Conservation (phyloP, 371 early-diverging fungal genomes). For the Syncephalastrum monosporum region DNA sequence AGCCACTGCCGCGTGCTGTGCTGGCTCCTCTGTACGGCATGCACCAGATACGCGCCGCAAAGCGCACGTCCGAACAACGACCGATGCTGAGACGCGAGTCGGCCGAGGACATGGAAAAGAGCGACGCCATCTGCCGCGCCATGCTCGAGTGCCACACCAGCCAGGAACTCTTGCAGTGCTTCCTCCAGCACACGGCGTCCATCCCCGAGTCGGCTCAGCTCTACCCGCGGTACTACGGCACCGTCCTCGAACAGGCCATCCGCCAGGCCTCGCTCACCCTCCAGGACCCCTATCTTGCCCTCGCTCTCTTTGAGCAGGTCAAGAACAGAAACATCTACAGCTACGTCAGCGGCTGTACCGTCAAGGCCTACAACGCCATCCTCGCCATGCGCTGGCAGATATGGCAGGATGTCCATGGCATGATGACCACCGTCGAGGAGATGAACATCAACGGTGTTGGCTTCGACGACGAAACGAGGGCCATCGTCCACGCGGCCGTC, state of each 20-base stretch:
- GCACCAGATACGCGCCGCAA: background rate
- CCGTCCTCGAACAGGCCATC: constrained; percentile 28
- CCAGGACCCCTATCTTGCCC: constrained; percentile 43
- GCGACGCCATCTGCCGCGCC: constrained; percentile 2
- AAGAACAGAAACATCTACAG: constrained; percentile 35
- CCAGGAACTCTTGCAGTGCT: constrained; percentile 9
- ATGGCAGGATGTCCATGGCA: constrained; percentile 40
- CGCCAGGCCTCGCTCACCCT: constrained; percentile 26
- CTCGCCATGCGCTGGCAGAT: constrained; percentile 32
- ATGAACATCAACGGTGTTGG: constrained; percentile 41
- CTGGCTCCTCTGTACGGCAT: constrained; percentile 12
- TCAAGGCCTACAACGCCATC: constrained; percentile 35
- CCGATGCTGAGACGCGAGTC: background rate
- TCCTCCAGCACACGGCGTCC: constrained; percentile 7
- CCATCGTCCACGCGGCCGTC: constrained; percentile 22
- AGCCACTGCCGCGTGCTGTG: constrained; percentile 24
- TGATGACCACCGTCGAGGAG: constrained; percentile 39
- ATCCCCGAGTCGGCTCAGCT: background rate
- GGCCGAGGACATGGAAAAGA: constrained; percentile 12
- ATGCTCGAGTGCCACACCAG: constrained; percentile 14
- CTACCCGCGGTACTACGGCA: constrained; percentile 34
- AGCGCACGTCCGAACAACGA: background rate
- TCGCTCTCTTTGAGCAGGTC: constrained; percentile 45
- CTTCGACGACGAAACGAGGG: constrained; percentile 26
- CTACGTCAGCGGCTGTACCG: constrained; percentile 43